Evolutionary conservation across 176 grass and related monocot species (phyloP).

Genomic region (Oryza meridionalis): DNA sequence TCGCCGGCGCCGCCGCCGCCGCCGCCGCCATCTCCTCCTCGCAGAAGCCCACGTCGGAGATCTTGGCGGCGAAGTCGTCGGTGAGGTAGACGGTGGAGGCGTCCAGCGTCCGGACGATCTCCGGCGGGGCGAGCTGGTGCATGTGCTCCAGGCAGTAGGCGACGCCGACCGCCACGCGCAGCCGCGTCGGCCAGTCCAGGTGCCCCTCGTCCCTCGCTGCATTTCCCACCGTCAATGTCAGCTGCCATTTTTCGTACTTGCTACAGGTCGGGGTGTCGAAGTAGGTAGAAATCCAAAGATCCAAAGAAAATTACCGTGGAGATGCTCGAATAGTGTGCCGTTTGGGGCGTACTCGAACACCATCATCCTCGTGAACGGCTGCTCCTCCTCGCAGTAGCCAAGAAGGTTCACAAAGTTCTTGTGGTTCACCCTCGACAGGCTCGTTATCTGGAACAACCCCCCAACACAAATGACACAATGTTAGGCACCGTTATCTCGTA

Average conservation of each 20-base stretch:
- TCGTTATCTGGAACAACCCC: conserved; percentile 59
- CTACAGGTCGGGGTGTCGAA: too few relatives aligned
- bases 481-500: neutral
- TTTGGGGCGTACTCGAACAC: conserved; percentile 94
- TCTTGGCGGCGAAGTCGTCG: conserved; percentile 86
- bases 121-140: conserved; percentile 74
- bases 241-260: neutral
- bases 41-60: conserved; percentile 80
- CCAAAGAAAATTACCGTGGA: conserved; percentile 57
- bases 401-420: conserved; percentile 94
- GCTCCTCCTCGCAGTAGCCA: conserved; percentile 82
- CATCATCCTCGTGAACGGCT: conserved; percentile 97
- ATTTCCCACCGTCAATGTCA: neutral
- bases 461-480: neutral
- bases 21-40: neutral
- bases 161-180: conserved; percentile 72
- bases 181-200: conserved; percentile 73
- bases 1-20: neutral
- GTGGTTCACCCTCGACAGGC: conserved; percentile 81
- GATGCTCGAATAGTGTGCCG: conserved; percentile 89
- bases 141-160: conserved; percentile 94
- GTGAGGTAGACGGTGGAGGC: conserved; percentile 79
- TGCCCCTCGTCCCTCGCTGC: conserved; percentile 76
- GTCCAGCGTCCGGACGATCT: conserved; percentile 60
- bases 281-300: neutral